A percentile compares a stretch with the other conserved stretches of the same genome.
phyloP scores from a whole-genome alignment of 805 yeast species.

The Kodamaea fukazawae region DNA sequence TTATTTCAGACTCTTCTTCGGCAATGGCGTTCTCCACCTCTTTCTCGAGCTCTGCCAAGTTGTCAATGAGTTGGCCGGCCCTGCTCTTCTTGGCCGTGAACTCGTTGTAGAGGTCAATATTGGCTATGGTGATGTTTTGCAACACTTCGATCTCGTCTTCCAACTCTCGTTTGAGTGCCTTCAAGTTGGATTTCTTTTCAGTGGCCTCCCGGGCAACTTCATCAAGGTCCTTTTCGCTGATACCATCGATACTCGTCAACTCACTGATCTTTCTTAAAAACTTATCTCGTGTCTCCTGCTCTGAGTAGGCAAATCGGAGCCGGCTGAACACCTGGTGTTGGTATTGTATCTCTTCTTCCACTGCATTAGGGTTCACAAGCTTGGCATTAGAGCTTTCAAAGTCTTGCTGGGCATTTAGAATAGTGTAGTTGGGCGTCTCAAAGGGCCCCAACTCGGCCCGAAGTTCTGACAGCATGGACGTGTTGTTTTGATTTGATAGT shows the following conservation, averaged over 20 bases:
- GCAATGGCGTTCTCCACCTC: constrained; percentile 15
- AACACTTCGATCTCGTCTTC: constrained; percentile 27
- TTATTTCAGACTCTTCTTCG: constrained; percentile 9
- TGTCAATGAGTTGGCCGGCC: constrained; percentile 24
- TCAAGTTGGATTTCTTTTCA: constrained; percentile 22
- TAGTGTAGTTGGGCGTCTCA: constrained; percentile 1
- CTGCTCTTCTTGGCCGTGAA: constrained; percentile 24
- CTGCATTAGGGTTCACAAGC: constrained; percentile 10
- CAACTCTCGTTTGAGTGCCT: constrained; percentile 24
- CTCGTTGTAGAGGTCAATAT: constrained; percentile 22
- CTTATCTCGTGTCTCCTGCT: constrained; percentile 69
- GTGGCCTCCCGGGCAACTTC: constrained; percentile 21
- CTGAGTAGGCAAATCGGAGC: constrained; percentile 62
- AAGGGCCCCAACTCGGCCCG: too few relatives aligned
- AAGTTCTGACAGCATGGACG: too few relatives aligned
- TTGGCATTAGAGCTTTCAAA: constrained; percentile 12
- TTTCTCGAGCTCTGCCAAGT: constrained; percentile 20
- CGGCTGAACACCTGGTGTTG: constrained; percentile 48
- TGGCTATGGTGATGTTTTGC: constrained; percentile 26
- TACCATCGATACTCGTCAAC: constrained; percentile 16
- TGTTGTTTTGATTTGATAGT: too few relatives aligned
- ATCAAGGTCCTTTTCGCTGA: constrained; percentile 19
- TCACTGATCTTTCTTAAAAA: constrained; percentile 51
- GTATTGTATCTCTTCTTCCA: constrained; percentile 32
- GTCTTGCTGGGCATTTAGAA: constrained; percentile 10